A percentile compares a stretch with the other conserved stretches of the same genome.
Evolutionary conservation across 768 basidiomycete species (phyloP).

Genomic region (Boletus vinaceobasis): DNA sequence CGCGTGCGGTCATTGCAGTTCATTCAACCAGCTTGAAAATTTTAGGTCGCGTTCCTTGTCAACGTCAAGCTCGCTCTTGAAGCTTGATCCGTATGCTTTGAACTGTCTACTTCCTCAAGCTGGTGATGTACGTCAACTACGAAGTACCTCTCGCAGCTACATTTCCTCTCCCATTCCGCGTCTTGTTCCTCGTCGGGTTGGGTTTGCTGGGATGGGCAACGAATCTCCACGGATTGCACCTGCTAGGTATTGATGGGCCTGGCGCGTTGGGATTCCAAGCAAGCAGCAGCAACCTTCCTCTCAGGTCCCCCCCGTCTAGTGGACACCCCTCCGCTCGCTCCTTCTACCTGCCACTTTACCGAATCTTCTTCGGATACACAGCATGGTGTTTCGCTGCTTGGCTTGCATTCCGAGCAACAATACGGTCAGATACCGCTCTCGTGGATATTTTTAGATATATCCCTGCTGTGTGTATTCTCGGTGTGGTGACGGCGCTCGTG

Average conservation of each 20-base stretch:
- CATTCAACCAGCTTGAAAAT: background rate
- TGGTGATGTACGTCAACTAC: slow-evolving; percentile 34
- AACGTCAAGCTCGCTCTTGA: background rate
- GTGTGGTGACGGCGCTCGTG: slow-evolving; percentile 53
- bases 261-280: slow-evolving; percentile 61
- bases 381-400: slow-evolving; percentile 64
- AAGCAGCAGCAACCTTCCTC: slow-evolving; percentile 14
- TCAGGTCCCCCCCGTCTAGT: slow-evolving; percentile 13
- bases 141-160: slow-evolving; percentile 49
- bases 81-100: slow-evolving; percentile 9
- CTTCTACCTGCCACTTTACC: slow-evolving; percentile 64
- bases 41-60: background rate
- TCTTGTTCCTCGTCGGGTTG: slow-evolving; percentile 71
- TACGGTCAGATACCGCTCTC: slow-evolving; percentile 50
- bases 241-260: slow-evolving; percentile 70
- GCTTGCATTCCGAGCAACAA: slow-evolving; percentile 60
- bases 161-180: slow-evolving; percentile 92
- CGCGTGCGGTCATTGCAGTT: background rate
- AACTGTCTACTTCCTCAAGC: background rate
- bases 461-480: slow-evolving; percentile 63
- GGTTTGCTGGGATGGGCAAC: slow-evolving; percentile 90
- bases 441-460: slow-evolving; percentile 79
- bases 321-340: slow-evolving; percentile 29
- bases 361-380: slow-evolving; percentile 59
- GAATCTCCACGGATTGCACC: slow-evolving; percentile 82